Evolutionary conservation across 73 alveolate genomes (phyloP), one percentile per base, ranked within the genome.

Genomic region (Blepharisma japonicum): DNA sequence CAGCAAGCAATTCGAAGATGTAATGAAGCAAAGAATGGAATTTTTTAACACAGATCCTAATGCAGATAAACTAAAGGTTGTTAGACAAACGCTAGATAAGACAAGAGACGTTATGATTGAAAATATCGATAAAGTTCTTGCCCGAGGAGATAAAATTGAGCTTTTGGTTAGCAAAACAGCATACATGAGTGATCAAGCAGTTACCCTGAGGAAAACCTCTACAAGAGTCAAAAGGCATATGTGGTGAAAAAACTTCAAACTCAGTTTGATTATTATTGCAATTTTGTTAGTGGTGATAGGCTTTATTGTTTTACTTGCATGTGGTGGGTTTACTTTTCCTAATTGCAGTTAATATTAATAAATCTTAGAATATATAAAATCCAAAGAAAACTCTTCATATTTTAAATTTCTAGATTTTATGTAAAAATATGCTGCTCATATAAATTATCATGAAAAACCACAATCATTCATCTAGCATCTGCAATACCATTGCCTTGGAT

Each of bases 241-340:
- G 85, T 82, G 89, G 85, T 77, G 85, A 88, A 82, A 81, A 82
- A 82, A 82, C 68, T 77, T 77, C 32, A 82, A 82, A 27, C 77
- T 82, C 87, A 78, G 76, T 14, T n/a, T 82, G 47, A 82, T 82
- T 2, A 11, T 77, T 14, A 8, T 68, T 68, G 83, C 45, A 42
- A 23, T 82, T 6, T 48, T 82, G 9, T 6, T 61, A 0, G 87
- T 82, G 4, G 77, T 80, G 27, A 5, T 81, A 9, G 45, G 42
- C 4, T 71, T 71, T 32, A 77, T 74, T 9, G 55, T 71, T 14
- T 46, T 71, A 51, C 68, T 80, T 6, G 14, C 74, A 18, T 61
- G 74, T 5, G 74, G 74, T 9, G 74, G 74, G 49, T 61, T 61
- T 25, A 61, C 74, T 25, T 61, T 61, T 61, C 11, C 49, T 61